A percentile compares a stretch with the other conserved stretches of the same genome.
Evolutionary conservation across 2,329 filamentous ascomycete species (phyloP).

Genomic region (Conoideocrella luteorostrata): DNA sequence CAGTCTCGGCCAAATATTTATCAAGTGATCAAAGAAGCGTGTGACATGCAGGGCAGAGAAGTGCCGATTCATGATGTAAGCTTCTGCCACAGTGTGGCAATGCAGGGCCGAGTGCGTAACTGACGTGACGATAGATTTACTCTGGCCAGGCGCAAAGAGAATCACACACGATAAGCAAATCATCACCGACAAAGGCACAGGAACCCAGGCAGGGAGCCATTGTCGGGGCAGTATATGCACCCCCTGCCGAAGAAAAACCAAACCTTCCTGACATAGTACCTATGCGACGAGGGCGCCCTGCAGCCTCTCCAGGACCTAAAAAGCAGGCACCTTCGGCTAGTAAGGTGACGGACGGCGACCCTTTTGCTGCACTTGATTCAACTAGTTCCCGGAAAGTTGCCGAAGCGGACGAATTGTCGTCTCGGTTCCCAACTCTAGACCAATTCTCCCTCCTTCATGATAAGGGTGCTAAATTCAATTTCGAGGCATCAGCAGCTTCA

Average conservation of each 20-base stretch:
- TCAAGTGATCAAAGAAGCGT: conserved; percentile 80
- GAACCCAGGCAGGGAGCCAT: conserved; percentile 50
- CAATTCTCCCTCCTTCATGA: conserved; percentile 90
- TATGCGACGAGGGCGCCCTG: conserved; percentile 78
- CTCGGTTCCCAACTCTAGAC: conserved; percentile 82
- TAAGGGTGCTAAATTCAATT: conserved; percentile 76
- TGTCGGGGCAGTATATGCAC: conserved; percentile 75
- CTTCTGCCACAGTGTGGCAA: too few relatives aligned
- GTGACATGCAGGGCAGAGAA: conserved; percentile 79
- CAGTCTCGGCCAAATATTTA: conserved; percentile 83
- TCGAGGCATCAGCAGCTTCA: conserved; percentile 50
- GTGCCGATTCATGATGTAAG: conserved; percentile 84
- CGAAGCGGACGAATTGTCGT: conserved; percentile 71
- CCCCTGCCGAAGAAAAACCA: conserved; percentile 63
- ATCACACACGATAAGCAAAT: conserved; percentile 29
- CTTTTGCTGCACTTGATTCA: conserved; percentile 83
- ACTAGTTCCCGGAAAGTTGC: conserved; percentile 34
- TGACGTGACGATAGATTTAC: conserved; percentile 56
- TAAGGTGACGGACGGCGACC: conserved; percentile 66
- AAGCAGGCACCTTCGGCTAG: conserved; percentile 54
- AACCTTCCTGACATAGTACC: conserved; percentile 83
- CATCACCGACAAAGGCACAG: conserved; percentile 42
- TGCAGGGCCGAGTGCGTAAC: too few relatives aligned
- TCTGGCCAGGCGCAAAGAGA: conserved; percentile 58
- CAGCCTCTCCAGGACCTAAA: conserved; percentile 31